Evolutionary conservation across 1,284 basidiomycete species (phyloP).

Genomic region (Cryptococcus maquisensis): DNA sequence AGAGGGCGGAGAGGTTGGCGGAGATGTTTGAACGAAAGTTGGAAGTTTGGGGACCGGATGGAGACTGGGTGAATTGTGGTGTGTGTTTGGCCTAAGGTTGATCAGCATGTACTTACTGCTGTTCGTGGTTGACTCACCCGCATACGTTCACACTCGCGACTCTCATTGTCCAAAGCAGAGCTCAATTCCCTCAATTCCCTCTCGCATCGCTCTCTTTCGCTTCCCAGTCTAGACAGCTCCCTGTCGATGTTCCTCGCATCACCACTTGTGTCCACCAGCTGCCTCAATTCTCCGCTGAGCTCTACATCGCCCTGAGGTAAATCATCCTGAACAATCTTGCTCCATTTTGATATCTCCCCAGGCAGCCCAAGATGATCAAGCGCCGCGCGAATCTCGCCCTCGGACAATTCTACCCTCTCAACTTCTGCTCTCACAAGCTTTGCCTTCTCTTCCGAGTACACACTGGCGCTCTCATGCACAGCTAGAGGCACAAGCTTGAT

Average conservation of each 20-base stretch:
- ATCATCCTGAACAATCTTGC: slow-evolving; percentile 66
- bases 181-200: slow-evolving; percentile 60
- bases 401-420: slow-evolving; percentile 77
- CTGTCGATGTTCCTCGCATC: slow-evolving; percentile 55
- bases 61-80: slow-evolving; percentile 84
- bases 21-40: slow-evolving; percentile 73
- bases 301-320: slow-evolving; percentile 53
- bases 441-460: slow-evolving; percentile 98
- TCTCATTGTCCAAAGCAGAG: slow-evolving; percentile 69
- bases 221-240: slow-evolving; percentile 60
- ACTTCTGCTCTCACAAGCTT: slow-evolving; percentile 87
- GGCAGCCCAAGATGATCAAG: slow-evolving; percentile 81
- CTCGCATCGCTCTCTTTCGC: slow-evolving; percentile 61
- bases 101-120: not conserved
- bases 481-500: slow-evolving; percentile 81
- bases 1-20: slow-evolving; percentile 67
- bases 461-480: slow-evolving; percentile 91
- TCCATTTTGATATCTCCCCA: slow-evolving; percentile 68
- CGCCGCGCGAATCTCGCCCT: slow-evolving; percentile 72
- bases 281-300: slow-evolving; percentile 67
- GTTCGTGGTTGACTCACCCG: slow-evolving; percentile 50
- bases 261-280: slow-evolving; percentile 74
- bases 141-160: slow-evolving; percentile 74
- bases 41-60: slow-evolving; percentile 69
- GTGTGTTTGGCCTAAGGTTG: slow-evolving; percentile 67